Base-by-base conservation (phyloP, 345 rosid species). In the Citrus mangshanensis region DNA sequence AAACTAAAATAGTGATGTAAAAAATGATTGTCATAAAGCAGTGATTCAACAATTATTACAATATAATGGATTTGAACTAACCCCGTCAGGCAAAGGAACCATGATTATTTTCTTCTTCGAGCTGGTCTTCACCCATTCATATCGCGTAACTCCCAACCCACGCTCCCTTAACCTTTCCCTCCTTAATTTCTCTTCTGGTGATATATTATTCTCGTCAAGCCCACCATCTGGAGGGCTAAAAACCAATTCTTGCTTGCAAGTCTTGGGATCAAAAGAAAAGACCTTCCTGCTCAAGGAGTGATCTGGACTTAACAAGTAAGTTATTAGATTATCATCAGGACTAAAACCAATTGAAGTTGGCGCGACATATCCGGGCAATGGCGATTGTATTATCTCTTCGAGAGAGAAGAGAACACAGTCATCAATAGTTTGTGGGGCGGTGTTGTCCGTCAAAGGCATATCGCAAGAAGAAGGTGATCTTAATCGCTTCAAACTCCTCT, bases 81-180 rank as follows among this genome's bases (percentile, higher is more conserved):
- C 99, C 97, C 99, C 99, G 0, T 87, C 87, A 75, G 98, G 98
- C 87, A 95, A 87, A 72, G 99, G 99, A 78, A 95, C 97, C 85
- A 95, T 87, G 32, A 95, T 88, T 28, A 82, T 82, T 74, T 88
- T 91, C 92, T 85, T 92, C 84, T 89, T 90, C 3, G 82, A 77
- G 84, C 86, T 84, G 4, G 92, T 84, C 90, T 93, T 92, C 73
- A 91, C 91, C 99, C 99, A 95, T 81, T 95, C 99, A 65, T 91
- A 95, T 38, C 91, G 88, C 0, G 99, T 95, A 27, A 95, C 99
- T 10, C 99, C 99, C 81, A 95, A 83, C 0, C 99, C 98, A 38
- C 97, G 97, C 74, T 95, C 97, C 80, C 99, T 84, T 18, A 82
- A 79, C 86, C 99, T 92, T 83, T 95, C 99, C 84, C 99, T 89